Evolutionary conservation across 2,329 filamentous ascomycete species (phyloP).

Genomic region (Venturia pyrina): DNA sequence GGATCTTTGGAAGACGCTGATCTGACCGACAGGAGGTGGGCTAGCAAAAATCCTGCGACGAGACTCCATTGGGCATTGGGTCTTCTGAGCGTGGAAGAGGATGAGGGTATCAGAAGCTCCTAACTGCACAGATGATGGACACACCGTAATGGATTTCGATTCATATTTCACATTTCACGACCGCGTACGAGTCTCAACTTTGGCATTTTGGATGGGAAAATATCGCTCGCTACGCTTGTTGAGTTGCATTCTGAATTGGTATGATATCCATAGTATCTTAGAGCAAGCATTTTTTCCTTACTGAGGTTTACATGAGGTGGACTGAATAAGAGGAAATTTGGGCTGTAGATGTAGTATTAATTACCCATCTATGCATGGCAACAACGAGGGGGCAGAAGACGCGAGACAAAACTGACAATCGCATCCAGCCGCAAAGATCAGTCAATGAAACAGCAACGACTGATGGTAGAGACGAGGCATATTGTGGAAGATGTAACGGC

Average conservation of each 20-base stretch:
- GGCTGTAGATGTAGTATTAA: neutral
- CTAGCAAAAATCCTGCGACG: neutral
- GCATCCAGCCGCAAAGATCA: too few relatives aligned
- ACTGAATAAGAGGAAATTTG: neutral
- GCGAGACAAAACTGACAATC: too few relatives aligned
- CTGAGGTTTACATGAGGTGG: neutral
- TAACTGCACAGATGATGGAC: neutral
- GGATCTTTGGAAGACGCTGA: neutral
- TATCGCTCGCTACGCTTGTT: neutral
- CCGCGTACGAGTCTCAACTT: neutral
- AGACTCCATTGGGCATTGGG: slow-evolving; percentile 11
- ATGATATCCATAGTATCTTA: slow-evolving; percentile 4
- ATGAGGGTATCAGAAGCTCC: neutral
- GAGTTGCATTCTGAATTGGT: neutral
- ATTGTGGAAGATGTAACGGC: too few relatives aligned
- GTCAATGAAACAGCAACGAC: too few relatives aligned
- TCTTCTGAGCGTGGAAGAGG: slow-evolving; percentile 9
- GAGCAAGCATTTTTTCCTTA: neutral
- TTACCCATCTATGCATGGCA: neutral
- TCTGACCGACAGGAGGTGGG: slow-evolving; percentile 1
- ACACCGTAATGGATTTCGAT: neutral
- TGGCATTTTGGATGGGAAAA: neutral
- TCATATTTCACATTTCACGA: neutral
- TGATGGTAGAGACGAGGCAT: too few relatives aligned
- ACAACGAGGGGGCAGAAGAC: too few relatives aligned